Conservation (phyloP, 1,284 basidiomycete genomes). For the Rhodotorula sp. region DNA sequence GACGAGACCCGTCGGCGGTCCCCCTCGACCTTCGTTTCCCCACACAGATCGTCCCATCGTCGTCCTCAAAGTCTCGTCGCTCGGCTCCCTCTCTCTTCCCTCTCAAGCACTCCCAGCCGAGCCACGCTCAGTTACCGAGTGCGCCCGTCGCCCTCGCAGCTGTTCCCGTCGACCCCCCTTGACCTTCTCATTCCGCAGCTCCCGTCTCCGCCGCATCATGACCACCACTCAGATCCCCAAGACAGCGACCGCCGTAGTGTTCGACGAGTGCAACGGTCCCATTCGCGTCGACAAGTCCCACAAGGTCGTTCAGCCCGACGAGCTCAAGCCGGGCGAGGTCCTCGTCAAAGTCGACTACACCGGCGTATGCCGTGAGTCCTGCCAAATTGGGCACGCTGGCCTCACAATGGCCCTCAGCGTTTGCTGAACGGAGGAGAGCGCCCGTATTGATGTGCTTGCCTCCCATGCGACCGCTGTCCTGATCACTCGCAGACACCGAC, state of each 20-base stretch:
- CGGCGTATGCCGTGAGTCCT: slow-evolving; percentile 17
- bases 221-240: slow-evolving; percentile 10
- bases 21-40: background rate
- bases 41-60: background rate
- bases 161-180: too few relatives aligned
- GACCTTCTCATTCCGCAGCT: background rate
- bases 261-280: slow-evolving; percentile 28
- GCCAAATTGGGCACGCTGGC: too few relatives aligned
- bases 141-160: background rate
- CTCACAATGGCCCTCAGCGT: too few relatives aligned
- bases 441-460: accelerated
- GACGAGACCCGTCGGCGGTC: too few relatives aligned
- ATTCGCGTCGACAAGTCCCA: slow-evolving; percentile 47
- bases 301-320: slow-evolving; percentile 62
- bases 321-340: slow-evolving; percentile 76
- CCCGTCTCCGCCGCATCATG: background rate
- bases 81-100: background rate
- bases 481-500: slow-evolving; percentile 4
- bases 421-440: too few relatives aligned
- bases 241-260: slow-evolving; percentile 16
- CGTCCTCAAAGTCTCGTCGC: background rate
- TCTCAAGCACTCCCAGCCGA: background rate
- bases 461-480: too few relatives aligned
- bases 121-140: background rate
- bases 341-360: slow-evolving; percentile 65